These are phyloP conservation scores for Diversispora epigaea DNA, from an alignment of 192 early-diverging fungal species.

Conservation along the genomic window DNA sequence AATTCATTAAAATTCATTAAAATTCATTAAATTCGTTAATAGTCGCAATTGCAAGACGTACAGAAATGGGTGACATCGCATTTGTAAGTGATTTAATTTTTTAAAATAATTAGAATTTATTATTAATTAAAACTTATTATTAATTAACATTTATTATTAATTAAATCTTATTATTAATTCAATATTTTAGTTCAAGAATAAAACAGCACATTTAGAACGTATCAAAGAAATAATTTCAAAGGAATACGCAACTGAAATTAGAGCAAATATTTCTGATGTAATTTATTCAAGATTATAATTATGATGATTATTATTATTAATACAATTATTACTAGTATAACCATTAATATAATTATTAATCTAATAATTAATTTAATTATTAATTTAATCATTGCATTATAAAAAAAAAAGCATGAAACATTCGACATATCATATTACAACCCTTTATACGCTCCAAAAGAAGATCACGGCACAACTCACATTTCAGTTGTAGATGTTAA, in stretches of 20 bases:
- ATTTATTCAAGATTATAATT: background rate
- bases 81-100: constrained; percentile 44
- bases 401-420: constrained; percentile 38
- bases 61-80: constrained; percentile 78
- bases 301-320: background rate
- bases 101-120: background rate
- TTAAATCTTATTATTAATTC: background rate
- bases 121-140: too few species aligned
- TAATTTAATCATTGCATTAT: too few species aligned
- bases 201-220: constrained; percentile 41
- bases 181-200: constrained; percentile 40
- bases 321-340: background rate
- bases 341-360: background rate
- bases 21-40: background rate
- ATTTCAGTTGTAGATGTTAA: constrained; percentile 75
- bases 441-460: constrained; percentile 71
- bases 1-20: background rate
- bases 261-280: constrained; percentile 72
- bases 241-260: constrained; percentile 59
- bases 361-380: too few species aligned
- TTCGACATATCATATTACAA: constrained; percentile 73
- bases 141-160: too few species aligned
- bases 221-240: constrained; percentile 68
- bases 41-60: constrained; percentile 77
- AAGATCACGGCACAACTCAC: constrained; percentile 92